Evolutionary conservation across 176 grass and related monocot genomes (phyloP), one percentile per base, ranked within the genome.

Genomic region (Luzula sylvatica): DNA sequence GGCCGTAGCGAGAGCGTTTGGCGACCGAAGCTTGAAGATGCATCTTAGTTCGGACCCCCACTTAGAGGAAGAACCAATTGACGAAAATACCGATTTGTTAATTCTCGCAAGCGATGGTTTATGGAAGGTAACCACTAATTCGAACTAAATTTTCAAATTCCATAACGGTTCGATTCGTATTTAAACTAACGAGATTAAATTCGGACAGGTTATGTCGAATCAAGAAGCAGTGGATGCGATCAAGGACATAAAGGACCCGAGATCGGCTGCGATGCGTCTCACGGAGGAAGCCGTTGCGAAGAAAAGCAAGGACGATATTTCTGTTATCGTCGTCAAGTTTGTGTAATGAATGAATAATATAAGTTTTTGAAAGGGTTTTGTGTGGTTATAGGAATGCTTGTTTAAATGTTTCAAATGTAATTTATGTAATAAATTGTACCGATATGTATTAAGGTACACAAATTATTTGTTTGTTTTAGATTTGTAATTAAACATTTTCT

Each of bases 61-160:
- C 47, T 61, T 98, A 24, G 28, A 9, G 1, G 68, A 80, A 20
- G 61, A 80, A 61, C 8, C 19, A 32, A 82, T 90, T 3, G 56
- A 90, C 50, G 86, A 90, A 29, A 69, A 49, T 49, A 61, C 52
- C 1, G 82, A 98, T 29, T 80, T 80, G 20, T 42, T 98, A 62
- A 98, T 98, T 73, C 86, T 98, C 56, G 92, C 92, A 61, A 98
- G 92, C 51, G 92, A 98, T 42, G 92, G 92, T 14, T 75, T 98
- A 26, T 98, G 92, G 92, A 98, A 98, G 92, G 92, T 98, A 68
- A n/a, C n/a, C n/a, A n/a, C n/a, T n/a, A n/a, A n/a, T n/a, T n/a
- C n/a, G n/a, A n/a, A n/a, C n/a, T n/a, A n/a, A n/a, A n/a, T n/a
- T n/a, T n/a, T n/a, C n/a, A n/a, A n/a, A n/a, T n/a, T n/a, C n/a